Conservation (phyloP, 306 rosid species). For the Rosa rugosa region DNA sequence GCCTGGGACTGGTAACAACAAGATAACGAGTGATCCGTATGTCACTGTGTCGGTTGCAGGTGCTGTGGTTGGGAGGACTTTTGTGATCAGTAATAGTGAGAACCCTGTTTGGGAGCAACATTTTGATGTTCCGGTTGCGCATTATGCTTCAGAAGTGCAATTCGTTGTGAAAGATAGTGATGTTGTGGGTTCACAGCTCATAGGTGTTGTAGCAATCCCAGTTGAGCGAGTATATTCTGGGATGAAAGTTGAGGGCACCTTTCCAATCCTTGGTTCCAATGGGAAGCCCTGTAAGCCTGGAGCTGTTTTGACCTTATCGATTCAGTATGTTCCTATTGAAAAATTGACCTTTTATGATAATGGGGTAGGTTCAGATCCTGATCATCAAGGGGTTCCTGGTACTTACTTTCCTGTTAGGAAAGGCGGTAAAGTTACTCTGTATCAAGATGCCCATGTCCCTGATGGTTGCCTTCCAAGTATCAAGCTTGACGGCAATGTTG, state of each 20-base stretch:
- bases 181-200: conserved; percentile 67
- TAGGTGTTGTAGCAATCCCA: conserved; percentile 76
- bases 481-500: conserved; percentile 42
- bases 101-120: conserved; percentile 85
- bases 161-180: conserved; percentile 76
- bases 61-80: conserved; percentile 78
- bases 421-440: conserved; percentile 72
- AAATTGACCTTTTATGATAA: conserved; percentile 36
- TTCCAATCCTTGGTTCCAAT: conserved; percentile 48
- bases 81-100: conserved; percentile 62
- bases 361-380: conserved; percentile 48
- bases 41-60: conserved; percentile 64
- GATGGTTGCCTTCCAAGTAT: conserved; percentile 55
- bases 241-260: conserved; percentile 54
- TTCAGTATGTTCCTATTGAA: conserved; percentile 61
- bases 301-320: conserved; percentile 57
- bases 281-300: conserved; percentile 70
- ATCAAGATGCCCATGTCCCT: conserved; percentile 84
- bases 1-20: conserved; percentile 34
- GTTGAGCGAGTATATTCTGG: conserved; percentile 49
- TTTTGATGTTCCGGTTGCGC: conserved; percentile 78
- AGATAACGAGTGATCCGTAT: conserved; percentile 75
- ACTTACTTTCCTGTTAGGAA: conserved; percentile 79
- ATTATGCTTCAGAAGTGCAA: conserved; percentile 67
- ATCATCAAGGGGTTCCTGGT: conserved; percentile 59